These are phyloP conservation scores for Lentinus brumalis DNA, from an alignment of 768 basidiomycete species.

Conservation along the genomic window DNA sequence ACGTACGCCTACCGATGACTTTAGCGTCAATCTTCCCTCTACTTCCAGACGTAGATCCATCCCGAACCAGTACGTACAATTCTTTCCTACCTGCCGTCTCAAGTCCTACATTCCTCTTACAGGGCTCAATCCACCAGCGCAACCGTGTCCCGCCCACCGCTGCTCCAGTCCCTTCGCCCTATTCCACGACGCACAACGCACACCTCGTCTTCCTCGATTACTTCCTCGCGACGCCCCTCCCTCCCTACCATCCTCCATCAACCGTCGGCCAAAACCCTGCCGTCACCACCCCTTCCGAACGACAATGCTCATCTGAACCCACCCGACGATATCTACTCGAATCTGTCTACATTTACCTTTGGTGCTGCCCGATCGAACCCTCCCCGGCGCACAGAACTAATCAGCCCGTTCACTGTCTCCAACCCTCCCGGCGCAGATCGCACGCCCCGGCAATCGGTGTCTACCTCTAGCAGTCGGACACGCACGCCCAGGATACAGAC, in stretches of 20 bases:
- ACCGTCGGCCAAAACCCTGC: conserved; percentile 18
- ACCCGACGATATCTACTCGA: conserved; percentile 39
- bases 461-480: conserved; percentile 23
- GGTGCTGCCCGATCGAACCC: conserved; percentile 33
- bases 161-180: conserved; percentile 9
- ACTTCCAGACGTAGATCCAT: conserved; percentile 26
- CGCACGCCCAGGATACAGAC: conserved; percentile 38
- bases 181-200: conserved; percentile 21
- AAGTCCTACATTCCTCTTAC: conserved; percentile 9
- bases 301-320: conserved; percentile 13
- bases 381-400: conserved; percentile 28
- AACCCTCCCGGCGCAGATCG: conserved; percentile 37
- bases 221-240: conserved; percentile 29
- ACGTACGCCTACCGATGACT: conserved; percentile 22
- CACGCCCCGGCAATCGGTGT: conserved; percentile 49
- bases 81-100: not conserved
- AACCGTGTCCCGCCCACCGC: conserved; percentile 20
- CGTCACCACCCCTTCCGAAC: conserved; percentile 16
- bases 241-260: conserved; percentile 31
- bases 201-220: conserved; percentile 25
- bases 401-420: conserved; percentile 41
- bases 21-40: conserved; percentile 13
- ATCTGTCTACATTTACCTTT: conserved; percentile 45
- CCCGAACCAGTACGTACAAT: conserved; percentile 27
- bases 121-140: conserved; percentile 15